Conservation (phyloP, 257 asterid genomes). For the Henckelia pumila region DNA sequence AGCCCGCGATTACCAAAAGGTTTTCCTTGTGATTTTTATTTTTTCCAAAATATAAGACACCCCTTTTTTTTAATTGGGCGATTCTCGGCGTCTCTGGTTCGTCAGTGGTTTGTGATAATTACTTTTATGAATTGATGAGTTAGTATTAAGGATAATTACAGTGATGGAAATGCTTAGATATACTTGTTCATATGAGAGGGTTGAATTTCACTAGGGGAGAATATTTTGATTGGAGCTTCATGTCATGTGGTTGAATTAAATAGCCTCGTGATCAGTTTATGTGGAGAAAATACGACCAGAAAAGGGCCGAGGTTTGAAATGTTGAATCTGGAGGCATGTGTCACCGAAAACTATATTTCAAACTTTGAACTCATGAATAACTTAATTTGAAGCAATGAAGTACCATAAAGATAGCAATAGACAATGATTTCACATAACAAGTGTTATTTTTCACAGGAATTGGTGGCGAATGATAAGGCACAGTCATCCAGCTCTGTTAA, state of each 20-base stretch:
- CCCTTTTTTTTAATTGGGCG: neutral
- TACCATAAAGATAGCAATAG: neutral
- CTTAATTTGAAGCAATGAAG: neutral
- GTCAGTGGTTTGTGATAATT: too few species aligned
- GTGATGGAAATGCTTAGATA: neutral
- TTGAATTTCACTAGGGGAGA: neutral
- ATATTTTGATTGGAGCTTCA: neutral
- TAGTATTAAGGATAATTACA: neutral
- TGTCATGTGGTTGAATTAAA: neutral
- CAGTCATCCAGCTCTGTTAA: conserved; percentile 51
- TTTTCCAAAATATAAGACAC: too few species aligned
- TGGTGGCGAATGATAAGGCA: conserved; percentile 63
- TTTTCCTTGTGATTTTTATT: conserved; percentile 1
- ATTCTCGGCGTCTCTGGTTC: neutral
- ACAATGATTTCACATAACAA: conserved; percentile 16
- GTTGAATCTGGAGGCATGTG: neutral
- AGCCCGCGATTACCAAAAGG: conserved; percentile 99
- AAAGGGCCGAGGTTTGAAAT: neutral
- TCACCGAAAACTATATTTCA: too few species aligned
- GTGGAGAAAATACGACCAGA: neutral
- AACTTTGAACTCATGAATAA: neutral
- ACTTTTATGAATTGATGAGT: neutral
- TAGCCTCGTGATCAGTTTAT: neutral
- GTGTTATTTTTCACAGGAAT: conserved; percentile 46
- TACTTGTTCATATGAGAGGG: neutral